These are phyloP conservation scores for Pseudocercospora vitis DNA, from an alignment of 2,329 filamentous ascomycete genomes.

Conservation along the genomic window DNA sequence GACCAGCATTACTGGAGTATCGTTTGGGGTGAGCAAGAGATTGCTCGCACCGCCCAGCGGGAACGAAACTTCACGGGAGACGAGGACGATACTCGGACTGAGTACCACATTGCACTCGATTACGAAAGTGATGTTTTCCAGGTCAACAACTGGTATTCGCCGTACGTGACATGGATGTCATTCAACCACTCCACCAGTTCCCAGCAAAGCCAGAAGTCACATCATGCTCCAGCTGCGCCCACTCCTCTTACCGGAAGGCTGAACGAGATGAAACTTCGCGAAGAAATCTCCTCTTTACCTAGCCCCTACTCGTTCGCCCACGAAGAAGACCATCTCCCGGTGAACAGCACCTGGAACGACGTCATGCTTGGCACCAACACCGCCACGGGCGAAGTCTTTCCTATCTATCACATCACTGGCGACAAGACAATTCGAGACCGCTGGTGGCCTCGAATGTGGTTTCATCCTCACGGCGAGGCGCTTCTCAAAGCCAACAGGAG, in stretches of 20 bases:
- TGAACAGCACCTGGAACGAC: constrained; percentile 11
- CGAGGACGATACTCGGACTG: constrained; percentile 13
- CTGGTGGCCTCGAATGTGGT: constrained; percentile 17
- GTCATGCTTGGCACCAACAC: constrained; percentile 21
- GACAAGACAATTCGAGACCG: constrained; percentile 10
- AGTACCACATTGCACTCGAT: constrained; percentile 22
- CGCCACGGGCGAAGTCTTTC: constrained; percentile 19
- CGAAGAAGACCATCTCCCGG: constrained; percentile 1
- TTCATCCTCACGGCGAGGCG: constrained; percentile 12
- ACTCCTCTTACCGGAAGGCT: too few relatives aligned
- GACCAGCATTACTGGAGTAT: constrained; percentile 25
- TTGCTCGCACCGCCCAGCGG: too few relatives aligned
- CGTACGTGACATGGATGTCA: constrained; percentile 24
- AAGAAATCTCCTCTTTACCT: constrained; percentile 12
- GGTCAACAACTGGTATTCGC: constrained; percentile 18
- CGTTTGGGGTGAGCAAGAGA: constrained; percentile 24
- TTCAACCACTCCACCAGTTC: constrained; percentile 19
- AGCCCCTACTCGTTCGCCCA: constrained; percentile 10
- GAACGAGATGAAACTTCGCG: constrained; percentile 14
- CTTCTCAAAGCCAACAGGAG: constrained; percentile 2
- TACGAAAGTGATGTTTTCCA: constrained; percentile 23
- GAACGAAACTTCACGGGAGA: too few relatives aligned
- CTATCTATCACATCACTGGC: constrained; percentile 19
- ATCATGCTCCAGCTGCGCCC: too few relatives aligned
- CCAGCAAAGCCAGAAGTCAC: too few relatives aligned